Evolutionary conservation across 352 stramenopile genomes (phyloP).

Genomic region (Pythium scleroteichum): DNA sequence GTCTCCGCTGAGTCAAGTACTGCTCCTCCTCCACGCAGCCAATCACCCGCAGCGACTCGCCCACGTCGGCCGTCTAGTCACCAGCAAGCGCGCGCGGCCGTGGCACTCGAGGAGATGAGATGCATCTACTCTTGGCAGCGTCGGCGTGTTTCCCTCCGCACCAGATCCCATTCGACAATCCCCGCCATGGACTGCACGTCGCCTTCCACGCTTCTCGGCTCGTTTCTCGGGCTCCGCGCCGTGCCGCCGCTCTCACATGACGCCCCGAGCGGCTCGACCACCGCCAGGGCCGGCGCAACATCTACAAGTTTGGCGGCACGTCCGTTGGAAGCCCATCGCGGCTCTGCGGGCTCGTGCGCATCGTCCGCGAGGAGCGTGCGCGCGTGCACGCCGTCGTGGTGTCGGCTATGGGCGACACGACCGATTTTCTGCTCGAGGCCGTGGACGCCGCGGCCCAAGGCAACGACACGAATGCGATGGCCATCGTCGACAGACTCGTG

Average conservation of each 20-base stretch:
- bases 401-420: constrained; percentile 80
- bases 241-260: constrained; percentile 39
- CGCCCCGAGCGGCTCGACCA: constrained; percentile 50
- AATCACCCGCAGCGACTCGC: too few species aligned
- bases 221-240: constrained; percentile 42
- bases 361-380: constrained; percentile 56
- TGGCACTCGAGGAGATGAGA: too few species aligned
- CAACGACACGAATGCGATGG: constrained; percentile 42
- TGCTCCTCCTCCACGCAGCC: too few species aligned
- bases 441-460: constrained; percentile 59
- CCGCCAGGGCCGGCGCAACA: constrained; percentile 55
- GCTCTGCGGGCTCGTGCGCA: constrained; percentile 64
- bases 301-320: constrained; percentile 86
- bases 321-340: constrained; percentile 66
- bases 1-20: too few species aligned
- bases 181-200: constrained; percentile 68
- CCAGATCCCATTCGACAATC: not conserved
- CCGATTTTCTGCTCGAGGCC: constrained; percentile 69
- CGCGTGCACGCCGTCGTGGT: constrained; percentile 73
- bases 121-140: not conserved
- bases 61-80: too few species aligned
- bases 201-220: constrained; percentile 67
- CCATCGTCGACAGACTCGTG: constrained; percentile 63
- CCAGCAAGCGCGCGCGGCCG: too few species aligned
- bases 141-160: not conserved